These are phyloP conservation scores for Eleusine coracana DNA, from an alignment of 176 grass and related monocot species.

Conservation along the genomic window DNA sequence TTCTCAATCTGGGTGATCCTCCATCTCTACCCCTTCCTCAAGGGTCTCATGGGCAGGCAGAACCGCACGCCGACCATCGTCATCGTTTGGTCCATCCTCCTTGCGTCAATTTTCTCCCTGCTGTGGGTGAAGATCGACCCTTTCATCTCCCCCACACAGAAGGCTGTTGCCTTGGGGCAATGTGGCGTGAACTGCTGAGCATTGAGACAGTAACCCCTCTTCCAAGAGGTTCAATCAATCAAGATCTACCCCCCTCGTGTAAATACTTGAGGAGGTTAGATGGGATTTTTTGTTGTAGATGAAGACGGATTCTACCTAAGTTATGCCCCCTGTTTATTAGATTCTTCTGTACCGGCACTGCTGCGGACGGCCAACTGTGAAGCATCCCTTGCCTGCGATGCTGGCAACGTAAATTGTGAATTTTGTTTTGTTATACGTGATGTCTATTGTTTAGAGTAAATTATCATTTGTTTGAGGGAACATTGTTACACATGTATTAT, in stretches of 20 bases:
- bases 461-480: constrained; percentile 21
- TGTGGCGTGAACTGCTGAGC: constrained; percentile 90
- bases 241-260: constrained; percentile 48
- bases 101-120: constrained; percentile 91
- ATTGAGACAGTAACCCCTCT: constrained; percentile 22
- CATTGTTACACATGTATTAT: constrained; percentile 16
- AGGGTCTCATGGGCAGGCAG: constrained; percentile 92
- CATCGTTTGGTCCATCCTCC: constrained; percentile 94
- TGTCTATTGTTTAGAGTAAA: constrained; percentile 56
- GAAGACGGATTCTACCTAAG: constrained; percentile 46
- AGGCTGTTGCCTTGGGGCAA: constrained; percentile 60
- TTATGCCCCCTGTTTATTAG: constrained; percentile 42
- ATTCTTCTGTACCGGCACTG: constrained; percentile 4
- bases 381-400: constrained; percentile 8
- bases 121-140: constrained; percentile 94
- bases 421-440: constrained; percentile 39
- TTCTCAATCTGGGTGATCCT: constrained; percentile 98
- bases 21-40: constrained; percentile 96
- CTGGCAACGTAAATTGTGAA: constrained; percentile 47
- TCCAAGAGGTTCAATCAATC: constrained; percentile 29
- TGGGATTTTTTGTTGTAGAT: constrained; percentile 61
- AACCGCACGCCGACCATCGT: constrained; percentile 92
- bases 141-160: constrained; percentile 78
- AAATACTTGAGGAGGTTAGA: constrained; percentile 63
- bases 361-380: constrained; percentile 13